A percentile compares a stretch with the other conserved stretches of the same genome.
Evolutionary conservation across 2,329 filamentous ascomycete species (phyloP).

Genomic region (Neofusicoccum kwambonambiense): DNA sequence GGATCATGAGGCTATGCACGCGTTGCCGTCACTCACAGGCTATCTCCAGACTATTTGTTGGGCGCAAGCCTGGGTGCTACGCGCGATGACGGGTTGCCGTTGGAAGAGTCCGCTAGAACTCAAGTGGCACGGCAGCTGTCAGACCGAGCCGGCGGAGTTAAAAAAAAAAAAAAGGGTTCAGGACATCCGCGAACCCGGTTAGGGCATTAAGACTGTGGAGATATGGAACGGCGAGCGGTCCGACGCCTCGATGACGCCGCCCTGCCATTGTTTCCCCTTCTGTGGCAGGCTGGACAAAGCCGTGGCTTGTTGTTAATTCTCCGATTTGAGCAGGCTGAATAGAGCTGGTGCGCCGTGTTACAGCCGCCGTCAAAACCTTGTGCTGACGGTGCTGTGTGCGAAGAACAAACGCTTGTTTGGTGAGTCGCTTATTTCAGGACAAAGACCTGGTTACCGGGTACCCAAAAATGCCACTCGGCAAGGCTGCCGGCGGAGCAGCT

Average conservation of each 20-base stretch:
- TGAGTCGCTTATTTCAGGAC: neutral
- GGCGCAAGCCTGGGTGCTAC: constrained; percentile 5
- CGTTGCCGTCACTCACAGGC: neutral
- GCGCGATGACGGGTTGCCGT: neutral
- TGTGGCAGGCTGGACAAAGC: neutral
- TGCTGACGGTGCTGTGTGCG: neutral
- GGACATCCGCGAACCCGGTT: constrained; percentile 12
- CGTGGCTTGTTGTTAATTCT: constrained; percentile 12
- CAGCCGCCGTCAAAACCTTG: constrained; percentile 12
- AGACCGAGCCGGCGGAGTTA: constrained; percentile 6
- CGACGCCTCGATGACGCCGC: constrained; percentile 4
- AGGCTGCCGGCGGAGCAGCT: neutral
- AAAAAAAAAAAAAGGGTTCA: neutral
- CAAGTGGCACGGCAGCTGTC: constrained; percentile 16
- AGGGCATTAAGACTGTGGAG: neutral
- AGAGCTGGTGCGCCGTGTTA: constrained; percentile 11
- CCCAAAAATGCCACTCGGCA: neutral
- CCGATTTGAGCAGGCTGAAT: constrained; percentile 3
- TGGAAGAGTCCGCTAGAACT: neutral
- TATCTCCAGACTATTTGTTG: constrained; percentile 1
- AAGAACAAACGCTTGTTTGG: neutral
- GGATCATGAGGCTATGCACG: neutral
- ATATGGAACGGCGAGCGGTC: neutral
- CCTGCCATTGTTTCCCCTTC: neutral
- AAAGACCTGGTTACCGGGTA: constrained; percentile 11